Base-by-base conservation (phyloP, 75 land plant genomes). In the Ceratopteris richardii region DNA sequence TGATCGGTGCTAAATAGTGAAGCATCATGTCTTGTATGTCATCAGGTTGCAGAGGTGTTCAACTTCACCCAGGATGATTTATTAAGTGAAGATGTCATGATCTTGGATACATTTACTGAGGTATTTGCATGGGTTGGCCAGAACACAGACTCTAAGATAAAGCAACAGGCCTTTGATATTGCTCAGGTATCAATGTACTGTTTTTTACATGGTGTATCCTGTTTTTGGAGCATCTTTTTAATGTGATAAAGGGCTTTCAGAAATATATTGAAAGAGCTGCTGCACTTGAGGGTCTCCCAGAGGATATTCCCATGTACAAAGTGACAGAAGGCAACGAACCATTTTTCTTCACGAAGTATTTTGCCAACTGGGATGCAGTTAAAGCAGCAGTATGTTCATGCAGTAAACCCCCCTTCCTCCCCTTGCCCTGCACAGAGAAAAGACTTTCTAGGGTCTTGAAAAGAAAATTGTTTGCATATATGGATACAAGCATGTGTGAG, bases 241-340 rank as follows among this genome's bases (percentile, higher is more conserved):
- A 2, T 5, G 50, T 3, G 2, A 14, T 4, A 46, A 46, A 14
- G 22, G 3, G 13, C 43, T 60, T 68, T 52, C 90, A 94, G 98
- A 85, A 77, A 60, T 94, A 89, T 51, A 59, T 90, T 21, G 83
- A 81, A 7, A 52, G 85, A 43, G 91, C 88, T 26, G 72, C 64
- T 13, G 44, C 66, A 19, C 66, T 83, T 43, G 98, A 94, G 31
- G 96, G 87, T 2, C 60, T 86, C 57, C 71, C 83, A 31, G 73
- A 69, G 40, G 59, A 79, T 13, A 80, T 77, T 28, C 87, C 96
- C 11, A 51, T 94, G 27, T 94, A 83, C 75, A 89, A 67, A 62
- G 66, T 88, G 17, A 72, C 86, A 29, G 98, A 94, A 64, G 98
- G 98, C 58, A 89, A 81, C 70, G 98, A 94, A 60, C 98, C 98